Percentiles rank a stretch among this genome's conserved stretches.
Conservation (phyloP, 2,329 filamentous ascomycete genomes). For the Aspergillus spinulosporus region DNA sequence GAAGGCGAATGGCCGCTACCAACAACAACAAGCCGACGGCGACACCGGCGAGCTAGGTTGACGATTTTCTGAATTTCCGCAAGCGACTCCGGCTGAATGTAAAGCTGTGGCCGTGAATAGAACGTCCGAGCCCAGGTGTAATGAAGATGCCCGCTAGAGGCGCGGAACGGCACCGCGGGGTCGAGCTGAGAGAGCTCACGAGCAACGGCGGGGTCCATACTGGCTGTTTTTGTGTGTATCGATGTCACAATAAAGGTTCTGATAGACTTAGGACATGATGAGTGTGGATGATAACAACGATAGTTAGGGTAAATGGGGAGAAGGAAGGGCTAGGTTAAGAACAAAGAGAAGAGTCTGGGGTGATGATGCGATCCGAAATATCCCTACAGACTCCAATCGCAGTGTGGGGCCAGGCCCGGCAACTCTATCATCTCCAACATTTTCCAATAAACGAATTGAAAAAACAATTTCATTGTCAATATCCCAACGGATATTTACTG, state of each 20-base stretch:
- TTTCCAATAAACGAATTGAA: neutral
- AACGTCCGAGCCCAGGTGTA: conserved; percentile 95
- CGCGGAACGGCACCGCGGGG: conserved; percentile 72
- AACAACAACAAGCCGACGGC: conserved; percentile 79
- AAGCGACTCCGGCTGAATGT: conserved; percentile 77
- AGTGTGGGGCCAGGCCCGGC: neutral
- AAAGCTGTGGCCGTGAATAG: conserved; percentile 84
- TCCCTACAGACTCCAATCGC: neutral
- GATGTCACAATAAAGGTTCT: neutral
- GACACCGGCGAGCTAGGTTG: conserved; percentile 74
- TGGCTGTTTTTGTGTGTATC: neutral
- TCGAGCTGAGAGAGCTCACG: conserved; percentile 61
- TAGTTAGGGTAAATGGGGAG: neutral
- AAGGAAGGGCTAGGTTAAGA: neutral
- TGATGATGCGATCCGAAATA: conserved; percentile 3
- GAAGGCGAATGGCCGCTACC: conserved; percentile 91
- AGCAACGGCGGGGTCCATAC: conserved; percentile 49
- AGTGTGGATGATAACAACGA: neutral
- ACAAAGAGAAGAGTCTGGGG: neutral
- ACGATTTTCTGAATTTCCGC: conserved; percentile 82
- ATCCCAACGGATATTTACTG: neutral
- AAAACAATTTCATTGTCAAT: neutral
- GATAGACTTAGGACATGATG: conserved; percentile 4
- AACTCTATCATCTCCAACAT: neutral
- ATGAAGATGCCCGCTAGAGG: conserved; percentile 70